A percentile compares a stretch with the other conserved stretches of the same genome.
These are phyloP conservation scores for Draba incana DNA, from an alignment of 345 rosid species.

Conservation along the genomic window DNA sequence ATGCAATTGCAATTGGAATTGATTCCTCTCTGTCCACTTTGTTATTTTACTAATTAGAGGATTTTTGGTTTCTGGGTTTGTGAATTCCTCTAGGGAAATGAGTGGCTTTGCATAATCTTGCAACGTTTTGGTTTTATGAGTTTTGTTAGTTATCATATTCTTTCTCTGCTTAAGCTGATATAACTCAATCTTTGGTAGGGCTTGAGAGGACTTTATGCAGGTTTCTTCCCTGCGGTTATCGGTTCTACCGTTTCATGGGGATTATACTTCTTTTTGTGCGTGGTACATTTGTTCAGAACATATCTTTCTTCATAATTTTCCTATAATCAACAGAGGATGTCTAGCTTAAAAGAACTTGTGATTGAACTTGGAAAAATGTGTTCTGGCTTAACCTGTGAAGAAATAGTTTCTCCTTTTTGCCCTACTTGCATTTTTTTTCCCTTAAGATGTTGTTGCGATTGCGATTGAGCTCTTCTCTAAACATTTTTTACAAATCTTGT, in stretches of 20 bases:
- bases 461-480: neutral
- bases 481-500: constrained; percentile 1
- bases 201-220: constrained; percentile 85
- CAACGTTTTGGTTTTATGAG: neutral
- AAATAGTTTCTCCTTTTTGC: neutral
- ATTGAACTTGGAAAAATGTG: too few species aligned
- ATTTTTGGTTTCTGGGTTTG: neutral
- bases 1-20: constrained; percentile 18
- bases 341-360: too few species aligned
- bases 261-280: constrained; percentile 92
- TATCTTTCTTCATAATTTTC: neutral
- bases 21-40: neutral
- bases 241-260: constrained; percentile 92
- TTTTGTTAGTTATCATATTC: neutral
- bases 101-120: neutral
- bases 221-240: constrained; percentile 81
- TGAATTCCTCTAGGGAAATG: neutral
- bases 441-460: constrained; percentile 4
- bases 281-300: constrained; percentile 2
- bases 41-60: neutral
- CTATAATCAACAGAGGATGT: neutral
- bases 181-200: constrained; percentile 53
- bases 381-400: neutral
- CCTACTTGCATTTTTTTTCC: neutral
- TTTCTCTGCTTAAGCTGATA: neutral